Base-by-base conservation (phyloP, 2,329 filamentous ascomycete genomes). In the Colletotrichum sp. region DNA sequence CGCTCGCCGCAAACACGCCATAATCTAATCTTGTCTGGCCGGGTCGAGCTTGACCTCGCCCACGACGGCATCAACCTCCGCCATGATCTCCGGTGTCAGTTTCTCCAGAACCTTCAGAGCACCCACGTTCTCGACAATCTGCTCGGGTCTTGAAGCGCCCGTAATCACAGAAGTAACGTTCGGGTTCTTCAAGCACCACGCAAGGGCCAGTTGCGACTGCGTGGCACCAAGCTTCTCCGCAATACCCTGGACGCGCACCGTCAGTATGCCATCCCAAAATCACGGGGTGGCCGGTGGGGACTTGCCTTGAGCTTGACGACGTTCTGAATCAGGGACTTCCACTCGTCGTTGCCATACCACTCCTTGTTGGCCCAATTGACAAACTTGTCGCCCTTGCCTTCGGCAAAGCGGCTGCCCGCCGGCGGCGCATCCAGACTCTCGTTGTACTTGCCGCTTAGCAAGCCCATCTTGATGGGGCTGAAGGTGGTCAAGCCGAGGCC, bases 401-500 rank as follows among this genome's bases (percentile, higher is more conserved):
- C 90, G 61, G 88, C 90, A 80, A 90, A 93, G 18, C 90, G 89
- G 30, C 88, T 92, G 79, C 89, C 90, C 61, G 89, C 86, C 7
- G 91, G 90, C 24, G 92, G 87, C 64, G 88, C 82, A 59, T 85
- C 83, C 12, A 92, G 84, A 1, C 88, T 87, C 57, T 87, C 86
- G 68, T 92, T 92, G 84, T 94, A 94, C 83, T 94, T 94, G 36
- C 92, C 92, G 0, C 90, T 92, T 68, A 94, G 84, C 66, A 94
- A 83, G 4, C 92, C 92, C 55, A 84, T 83, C 77, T 85, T 85
- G 78, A 94, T 85, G 3, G 92, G 92, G n/a, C 87, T 90, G 82
- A 90, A 94, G 43, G 89, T 90, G 3, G 93, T 94, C 64, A 93
- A 83, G 3, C 92, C 92, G 2, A 92, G 84, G 1, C 91, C 91